Base-by-base conservation (phyloP, 192 early-diverging fungal genomes). In the Linnemannia schmuckeri region DNA sequence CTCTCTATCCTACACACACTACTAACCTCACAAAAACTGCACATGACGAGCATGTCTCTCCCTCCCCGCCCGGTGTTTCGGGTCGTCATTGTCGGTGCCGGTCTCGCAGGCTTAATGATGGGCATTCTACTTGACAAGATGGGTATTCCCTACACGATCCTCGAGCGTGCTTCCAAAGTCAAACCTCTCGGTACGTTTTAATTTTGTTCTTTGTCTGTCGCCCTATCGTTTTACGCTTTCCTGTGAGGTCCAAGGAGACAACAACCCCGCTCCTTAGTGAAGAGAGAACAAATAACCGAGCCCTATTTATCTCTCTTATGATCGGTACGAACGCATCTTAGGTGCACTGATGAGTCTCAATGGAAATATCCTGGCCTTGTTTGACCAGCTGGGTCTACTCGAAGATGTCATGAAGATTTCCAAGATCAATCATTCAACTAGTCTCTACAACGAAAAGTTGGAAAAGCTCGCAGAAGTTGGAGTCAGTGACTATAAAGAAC, bases 261-360 rank as follows among this genome's bases (percentile, higher is more conserved):
- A 0, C 1, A 20, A 20, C 47, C 47, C 2, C 47, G 15, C 33
- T 66, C 4, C 61, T 24, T 1, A 18, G 20, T 4, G 2, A 52
- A 52, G 49, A 20, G 12, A 46, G 9, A 52, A 52, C 49, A 52
- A 20, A 22, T 2, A 61, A 66, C 4, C 30, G 30, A 66, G 27
- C 61, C 61, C 15, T 33, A 66, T 33, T 33, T 4, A 10, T 30
- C 3, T 12, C 33, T 33, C 30, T 33, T 4, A 22, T 17, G 49
- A 22, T 68, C 66, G 33, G 9, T 12, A 33, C 17, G 15, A 30
- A 33, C 5, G 7, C 13, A 6, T 41, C 70, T 13, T 63, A 82
- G 81, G 81, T 9, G 74, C 81, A 7, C 33, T 82, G 41, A 71
- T 82, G 75, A 49, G 69, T n/a, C 41, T 82, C 20, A 82, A 77